Base-by-base conservation (phyloP, 1,139 yeast genomes). In the Debaryomyces singareniensis region DNA sequence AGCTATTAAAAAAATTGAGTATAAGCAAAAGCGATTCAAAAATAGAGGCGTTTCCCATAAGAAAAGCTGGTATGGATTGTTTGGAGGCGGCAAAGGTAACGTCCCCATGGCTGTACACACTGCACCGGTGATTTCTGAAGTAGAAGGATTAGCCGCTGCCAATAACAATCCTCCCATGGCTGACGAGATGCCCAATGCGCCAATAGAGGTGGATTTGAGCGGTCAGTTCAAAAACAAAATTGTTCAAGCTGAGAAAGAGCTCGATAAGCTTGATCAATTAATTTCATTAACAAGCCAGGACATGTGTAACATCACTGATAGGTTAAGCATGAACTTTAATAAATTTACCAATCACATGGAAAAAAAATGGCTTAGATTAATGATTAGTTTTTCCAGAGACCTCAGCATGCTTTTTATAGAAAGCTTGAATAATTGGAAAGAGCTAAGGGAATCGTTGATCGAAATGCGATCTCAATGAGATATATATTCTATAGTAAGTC, bases 1-100 rank as follows among this genome's bases (percentile, higher is more conserved):
- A 30, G 68, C 71, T 11, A 55, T 67, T 25, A 51, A 51, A 31
- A 42, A 53, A 24, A 49, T 55, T 26, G 62, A 58, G 34, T 37
- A 51, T 28, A 28, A 28, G 14, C 55, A 53, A 39, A 43, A 45
- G 37, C 48, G 44, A 33, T 45, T 40, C 18, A 42, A 30, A 12
- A 45, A 38, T 5, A 30, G 39, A 3, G 28, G 25, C 11, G 39
- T 44, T 25, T 24, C 34, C 4, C 34, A 44, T 5, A 63, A 62
- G 36, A 57, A 61, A 34, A 54, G 68, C 15, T 67, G 72, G 72
- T 66, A 65, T 37, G 70, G 70, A 6, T 44, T 67, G 9, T 67
- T 67, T 44, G 73, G 72, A 2, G 72, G 71, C 3, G 55, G 49
- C 31, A 10, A 16, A 10, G 51, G 49, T 24, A 12, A 12, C 7